Evolutionary conservation across 345 rosid genomes (phyloP).

Genomic region (Odontarrhena argentea): DNA sequence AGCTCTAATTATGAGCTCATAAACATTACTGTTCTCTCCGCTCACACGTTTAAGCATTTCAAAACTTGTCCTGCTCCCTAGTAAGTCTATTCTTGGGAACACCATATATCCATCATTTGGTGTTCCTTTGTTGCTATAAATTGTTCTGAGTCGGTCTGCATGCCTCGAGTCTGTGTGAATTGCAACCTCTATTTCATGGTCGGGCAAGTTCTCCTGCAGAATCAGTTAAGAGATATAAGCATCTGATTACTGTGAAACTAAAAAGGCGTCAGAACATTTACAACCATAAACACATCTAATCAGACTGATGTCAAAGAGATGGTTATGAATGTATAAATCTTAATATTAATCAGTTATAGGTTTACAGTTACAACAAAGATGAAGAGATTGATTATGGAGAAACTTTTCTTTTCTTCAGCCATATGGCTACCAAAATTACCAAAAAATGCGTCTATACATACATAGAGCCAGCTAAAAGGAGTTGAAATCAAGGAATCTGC

Average conservation of each 20-base stretch:
- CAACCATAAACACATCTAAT: neutral
- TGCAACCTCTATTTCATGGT: constrained; percentile 65
- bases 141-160: constrained; percentile 74
- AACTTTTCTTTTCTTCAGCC: neutral
- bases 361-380: neutral
- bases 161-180: constrained; percentile 90
- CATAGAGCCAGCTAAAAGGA: neutral
- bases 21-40: constrained; percentile 78
- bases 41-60: constrained; percentile 81
- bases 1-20: constrained; percentile 82
- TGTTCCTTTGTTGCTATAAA: constrained; percentile 60
- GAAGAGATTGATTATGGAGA: neutral
- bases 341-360: neutral
- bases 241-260: constrained; percentile 24
- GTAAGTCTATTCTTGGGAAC: constrained; percentile 71
- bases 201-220: constrained; percentile 71
- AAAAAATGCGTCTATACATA: neutral
- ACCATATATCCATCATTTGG: constrained; percentile 45
- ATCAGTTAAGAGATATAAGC: constrained; percentile 11
- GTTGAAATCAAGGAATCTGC: neutral
- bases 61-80: constrained; percentile 75
- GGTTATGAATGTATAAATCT: neutral
- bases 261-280: neutral
- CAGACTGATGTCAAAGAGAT: neutral
- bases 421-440: neutral